Evolutionary conservation across 2,329 filamentous ascomycete genomes (phyloP).

Genomic region (Cercospora zeina): DNA sequence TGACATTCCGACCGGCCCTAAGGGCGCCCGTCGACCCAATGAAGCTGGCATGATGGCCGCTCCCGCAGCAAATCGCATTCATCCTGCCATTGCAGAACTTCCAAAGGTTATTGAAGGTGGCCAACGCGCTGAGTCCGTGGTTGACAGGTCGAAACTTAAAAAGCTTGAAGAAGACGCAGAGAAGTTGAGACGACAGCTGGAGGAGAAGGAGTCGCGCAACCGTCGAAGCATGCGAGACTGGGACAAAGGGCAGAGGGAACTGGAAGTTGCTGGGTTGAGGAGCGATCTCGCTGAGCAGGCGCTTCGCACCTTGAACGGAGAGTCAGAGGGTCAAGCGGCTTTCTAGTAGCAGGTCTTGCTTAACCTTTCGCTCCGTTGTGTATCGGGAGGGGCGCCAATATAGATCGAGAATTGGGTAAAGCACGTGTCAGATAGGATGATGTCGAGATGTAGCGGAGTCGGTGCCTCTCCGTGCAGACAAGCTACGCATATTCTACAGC

Average conservation of each 20-base stretch:
- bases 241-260: constrained; percentile 49
- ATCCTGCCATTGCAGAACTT: constrained; percentile 46
- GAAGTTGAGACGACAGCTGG: constrained; percentile 48
- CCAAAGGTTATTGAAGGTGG: constrained; percentile 50
- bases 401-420: not conserved
- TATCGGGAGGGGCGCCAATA: not conserved
- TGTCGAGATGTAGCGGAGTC: not conserved
- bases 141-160: constrained; percentile 47
- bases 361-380: not conserved
- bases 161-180: constrained; percentile 52
- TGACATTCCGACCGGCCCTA: constrained; percentile 34
- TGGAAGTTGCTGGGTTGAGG: constrained; percentile 47
- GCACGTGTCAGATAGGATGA: not conserved
- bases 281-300: constrained; percentile 51
- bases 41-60: constrained; percentile 22
- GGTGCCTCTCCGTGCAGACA: not conserved
- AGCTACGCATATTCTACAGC: not conserved
- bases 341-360: constrained; percentile 29
- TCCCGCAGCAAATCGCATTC: constrained; percentile 22
- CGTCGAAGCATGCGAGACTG: constrained; percentile 49
- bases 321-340: constrained; percentile 33
- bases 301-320: constrained; percentile 40
- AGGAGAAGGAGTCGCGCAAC: constrained; percentile 50
- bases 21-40: constrained; percentile 31
- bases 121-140: constrained; percentile 45